Evolutionary conservation across 176 grass and related monocot species (phyloP), one percentile per base, ranked within the genome.

Genomic region (Stipa capillata): DNA sequence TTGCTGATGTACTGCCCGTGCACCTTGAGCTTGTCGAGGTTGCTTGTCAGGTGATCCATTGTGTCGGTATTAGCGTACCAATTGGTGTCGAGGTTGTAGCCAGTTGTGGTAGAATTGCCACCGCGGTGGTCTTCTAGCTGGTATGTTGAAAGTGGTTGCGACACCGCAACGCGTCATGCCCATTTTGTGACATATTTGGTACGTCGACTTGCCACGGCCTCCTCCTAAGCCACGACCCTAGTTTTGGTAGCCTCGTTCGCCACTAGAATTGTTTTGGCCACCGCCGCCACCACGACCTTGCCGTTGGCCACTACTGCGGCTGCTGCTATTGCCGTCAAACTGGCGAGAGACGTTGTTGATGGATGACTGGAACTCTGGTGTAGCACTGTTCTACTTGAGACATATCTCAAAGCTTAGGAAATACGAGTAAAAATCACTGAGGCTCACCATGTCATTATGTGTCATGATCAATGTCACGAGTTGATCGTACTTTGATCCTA

Each of bases 41-140:
- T 18, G 4, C 4, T n/a, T 2, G 49, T 52, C 1, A 52, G 18
- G 20, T 52, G 18, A 18, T 52, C 18, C 1, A 0, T 7, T 2
- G 18, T 4, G 2, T 18, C 49, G 4, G 18, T 52, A 11, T 52
- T 18, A 1, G 7, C 4, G 7, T 52, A 52, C 49, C 4, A 52
- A 4, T 52, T 52, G 16, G 16, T 21, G 20, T 52, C 20, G 1
- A 18, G 6, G 1, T 0, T 7, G 8, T 52, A 21, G 4, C 18
- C 50, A 52, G 50, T 2, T 20, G 16, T 4, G 13, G n/a, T n/a
- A n/a, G n/a, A n/a, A n/a, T n/a, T n/a, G n/a, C 5, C 5, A 4
- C 3, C 17, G 9, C 3, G 0, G 0, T 0, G 0, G 5, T 21
- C 50, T 21, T 52, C 50, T 7, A 0, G 2, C 8, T 52, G 18